These are phyloP conservation scores for Chrysanthemum seticuspe DNA, from an alignment of 129 eudicot species.

Conservation along the genomic window DNA sequence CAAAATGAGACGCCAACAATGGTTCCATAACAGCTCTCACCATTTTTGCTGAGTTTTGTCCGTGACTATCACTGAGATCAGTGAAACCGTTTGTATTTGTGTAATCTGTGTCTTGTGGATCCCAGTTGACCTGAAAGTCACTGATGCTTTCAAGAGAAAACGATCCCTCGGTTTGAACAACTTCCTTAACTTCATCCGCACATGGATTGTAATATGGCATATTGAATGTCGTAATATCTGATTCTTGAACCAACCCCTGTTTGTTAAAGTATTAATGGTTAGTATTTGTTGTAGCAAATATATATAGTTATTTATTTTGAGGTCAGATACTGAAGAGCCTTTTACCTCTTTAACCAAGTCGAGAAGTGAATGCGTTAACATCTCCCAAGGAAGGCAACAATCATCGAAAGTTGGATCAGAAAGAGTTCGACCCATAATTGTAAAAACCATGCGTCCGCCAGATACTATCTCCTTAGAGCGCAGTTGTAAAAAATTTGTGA, in stretches of 20 bases:
- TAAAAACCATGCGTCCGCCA: conserved; percentile 31
- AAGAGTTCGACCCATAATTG: conserved; percentile 20
- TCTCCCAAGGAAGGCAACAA: neutral
- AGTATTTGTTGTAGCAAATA: neutral
- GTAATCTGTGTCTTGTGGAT: conserved; percentile 26
- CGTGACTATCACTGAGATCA: neutral
- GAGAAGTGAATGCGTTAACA: conserved; percentile 30
- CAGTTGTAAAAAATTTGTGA: conserved; percentile 24
- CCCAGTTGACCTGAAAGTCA: conserved; percentile 21
- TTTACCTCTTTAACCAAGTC: conserved; percentile 27
- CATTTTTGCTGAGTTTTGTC: conserved; percentile 13
- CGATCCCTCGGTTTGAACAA: conserved; percentile 27
- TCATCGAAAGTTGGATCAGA: conserved; percentile 25
- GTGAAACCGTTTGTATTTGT: neutral
- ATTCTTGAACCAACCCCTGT: conserved; percentile 37
- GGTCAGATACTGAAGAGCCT: neutral
- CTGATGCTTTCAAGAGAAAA: conserved; percentile 24
- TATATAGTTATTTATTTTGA: neutral
- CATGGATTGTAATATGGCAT: conserved; percentile 33
- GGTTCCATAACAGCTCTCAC: conserved; percentile 34
- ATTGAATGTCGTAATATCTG: conserved; percentile 36
- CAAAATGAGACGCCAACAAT: conserved; percentile 39
- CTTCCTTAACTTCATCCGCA: conserved; percentile 27
- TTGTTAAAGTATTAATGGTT: neutral
- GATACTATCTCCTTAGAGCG: conserved; percentile 31